phyloP scores from a whole-genome alignment of 2,329 filamentous ascomycete species.

The Sporothrix pseudoabietina region DNA sequence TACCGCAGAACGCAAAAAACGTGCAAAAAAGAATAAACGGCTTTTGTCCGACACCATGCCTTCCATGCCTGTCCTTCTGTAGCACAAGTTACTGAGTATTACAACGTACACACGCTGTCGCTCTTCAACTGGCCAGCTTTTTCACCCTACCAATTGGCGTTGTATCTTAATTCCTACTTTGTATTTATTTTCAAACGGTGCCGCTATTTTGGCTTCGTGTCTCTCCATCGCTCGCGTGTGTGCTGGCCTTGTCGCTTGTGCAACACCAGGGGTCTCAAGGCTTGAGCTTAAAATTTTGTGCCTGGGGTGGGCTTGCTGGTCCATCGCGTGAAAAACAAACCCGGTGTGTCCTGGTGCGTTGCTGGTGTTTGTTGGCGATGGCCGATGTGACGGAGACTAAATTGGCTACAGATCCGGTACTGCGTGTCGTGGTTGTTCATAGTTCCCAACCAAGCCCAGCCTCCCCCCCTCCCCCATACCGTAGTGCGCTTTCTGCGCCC shows the following conservation, averaged over 20 bases:
- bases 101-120: not conserved
- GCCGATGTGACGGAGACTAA: slow-evolving; percentile 29
- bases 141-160: not conserved
- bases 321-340: slow-evolving; percentile 10
- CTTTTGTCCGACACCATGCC: not conserved
- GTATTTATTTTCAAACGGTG: not conserved
- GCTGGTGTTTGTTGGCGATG: slow-evolving; percentile 6
- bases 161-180: no score
- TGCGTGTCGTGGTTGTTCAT: slow-evolving; percentile 3
- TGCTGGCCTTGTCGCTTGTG: slow-evolving; percentile 10
- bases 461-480: not conserved
- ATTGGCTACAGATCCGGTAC: slow-evolving; percentile 23
- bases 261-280: slow-evolving; percentile 18
- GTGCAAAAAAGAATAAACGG: not conserved
- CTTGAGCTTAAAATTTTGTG: slow-evolving; percentile 18
- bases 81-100: not conserved
- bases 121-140: not conserved
- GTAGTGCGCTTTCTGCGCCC: not conserved
- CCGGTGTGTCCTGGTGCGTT: not conserved
- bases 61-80: slow-evolving; percentile 5
- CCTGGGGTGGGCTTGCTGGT: not conserved
- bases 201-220: not conserved
- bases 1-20: not conserved
- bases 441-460: not conserved
- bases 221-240: not conserved